These are phyloP conservation scores for Chlorella vulgaris DNA, from an alignment of 139 green algal genomes.

Conservation along the genomic window DNA sequence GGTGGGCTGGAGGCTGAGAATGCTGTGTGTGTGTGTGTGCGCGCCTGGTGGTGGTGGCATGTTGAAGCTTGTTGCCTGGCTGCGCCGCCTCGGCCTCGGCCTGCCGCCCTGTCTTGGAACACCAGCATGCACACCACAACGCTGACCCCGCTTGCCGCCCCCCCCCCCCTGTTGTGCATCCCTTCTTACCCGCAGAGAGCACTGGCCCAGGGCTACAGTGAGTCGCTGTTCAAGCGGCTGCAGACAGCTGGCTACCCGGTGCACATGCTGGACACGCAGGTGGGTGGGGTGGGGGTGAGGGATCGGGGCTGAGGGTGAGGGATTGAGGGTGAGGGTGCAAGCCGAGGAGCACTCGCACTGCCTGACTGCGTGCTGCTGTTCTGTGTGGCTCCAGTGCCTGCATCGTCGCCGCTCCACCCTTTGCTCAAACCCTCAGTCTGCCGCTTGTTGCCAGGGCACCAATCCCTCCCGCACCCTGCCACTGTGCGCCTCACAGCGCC, in stretches of 20 bases:
- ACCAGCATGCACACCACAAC: too few species aligned
- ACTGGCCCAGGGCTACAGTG: conserved; percentile 57
- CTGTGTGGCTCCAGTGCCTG: background rate
- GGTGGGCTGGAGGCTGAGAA: background rate
- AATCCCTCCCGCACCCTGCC: too few species aligned
- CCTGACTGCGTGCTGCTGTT: background rate
- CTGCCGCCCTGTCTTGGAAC: too few species aligned
- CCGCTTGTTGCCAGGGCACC: too few species aligned
- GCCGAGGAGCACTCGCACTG: background rate
- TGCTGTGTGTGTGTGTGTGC: too few species aligned
- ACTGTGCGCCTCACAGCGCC: background rate
- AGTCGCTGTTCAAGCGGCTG: conserved; percentile 77
- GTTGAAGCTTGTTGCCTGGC: too few species aligned
- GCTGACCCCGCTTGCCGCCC: too few species aligned
- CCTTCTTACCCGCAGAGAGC: conserved; percentile 46
- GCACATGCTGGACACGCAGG: conserved; percentile 56
- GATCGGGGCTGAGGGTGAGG: background rate
- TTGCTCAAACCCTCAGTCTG: too few species aligned
- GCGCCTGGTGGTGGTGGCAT: too few species aligned
- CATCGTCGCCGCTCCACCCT: too few species aligned
- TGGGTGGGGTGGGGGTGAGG: background rate
- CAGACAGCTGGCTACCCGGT: conserved; percentile 60
- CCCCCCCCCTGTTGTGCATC: too few species aligned
- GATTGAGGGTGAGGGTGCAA: background rate
- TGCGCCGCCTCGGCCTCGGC: too few species aligned